phyloP scores from a whole-genome alignment of 192 early-diverging fungal genomes.

The Haplosporangium gracile region DNA sequence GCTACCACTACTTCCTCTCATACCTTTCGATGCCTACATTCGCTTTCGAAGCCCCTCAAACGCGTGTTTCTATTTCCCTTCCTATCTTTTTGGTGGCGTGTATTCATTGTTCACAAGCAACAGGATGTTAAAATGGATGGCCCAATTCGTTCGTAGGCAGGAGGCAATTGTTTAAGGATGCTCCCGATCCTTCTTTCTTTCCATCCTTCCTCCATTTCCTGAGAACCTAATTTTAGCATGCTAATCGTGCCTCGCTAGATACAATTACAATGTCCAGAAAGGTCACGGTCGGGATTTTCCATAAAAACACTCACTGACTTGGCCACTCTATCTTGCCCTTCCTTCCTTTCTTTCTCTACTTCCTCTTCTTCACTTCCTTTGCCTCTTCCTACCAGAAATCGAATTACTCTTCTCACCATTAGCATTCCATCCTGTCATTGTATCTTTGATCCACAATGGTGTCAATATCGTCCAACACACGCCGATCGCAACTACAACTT shows the following conservation, averaged over 20 bases:
- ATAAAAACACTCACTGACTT: background rate
- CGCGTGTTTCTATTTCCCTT: background rate
- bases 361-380: background rate
- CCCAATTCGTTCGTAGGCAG: background rate
- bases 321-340: background rate
- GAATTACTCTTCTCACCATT: background rate
- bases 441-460: background rate
- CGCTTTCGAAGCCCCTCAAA: background rate
- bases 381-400: background rate
- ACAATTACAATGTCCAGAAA: background rate
- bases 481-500: background rate
- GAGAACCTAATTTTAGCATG: background rate
- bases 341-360: background rate
- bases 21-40: background rate
- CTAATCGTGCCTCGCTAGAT: background rate
- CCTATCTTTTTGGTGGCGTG: slow-evolving; percentile 3
- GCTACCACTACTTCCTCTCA: background rate
- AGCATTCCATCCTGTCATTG: background rate
- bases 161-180: background rate
- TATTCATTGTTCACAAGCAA: background rate
- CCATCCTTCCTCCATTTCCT: background rate
- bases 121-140: no score
- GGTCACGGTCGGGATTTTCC: background rate
- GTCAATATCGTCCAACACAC: background rate
- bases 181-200: background rate